A percentile compares a stretch with the other conserved stretches of the same genome.
These are phyloP conservation scores for Bidens hawaiensis DNA, from an alignment of 140 eudicot genomes.

Conservation along the genomic window DNA sequence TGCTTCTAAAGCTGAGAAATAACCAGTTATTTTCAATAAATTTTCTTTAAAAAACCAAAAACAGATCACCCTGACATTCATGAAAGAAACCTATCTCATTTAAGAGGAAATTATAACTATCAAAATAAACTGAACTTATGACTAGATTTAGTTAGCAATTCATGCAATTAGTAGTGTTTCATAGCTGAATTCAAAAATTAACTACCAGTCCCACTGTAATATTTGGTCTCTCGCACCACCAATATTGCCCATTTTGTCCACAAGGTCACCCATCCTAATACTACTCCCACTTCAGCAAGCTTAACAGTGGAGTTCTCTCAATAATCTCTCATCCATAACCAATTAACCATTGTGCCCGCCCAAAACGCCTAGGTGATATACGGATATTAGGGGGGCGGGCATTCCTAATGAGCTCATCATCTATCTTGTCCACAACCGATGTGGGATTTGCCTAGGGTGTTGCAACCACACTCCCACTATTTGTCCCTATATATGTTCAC, in stretches of 20 bases:
- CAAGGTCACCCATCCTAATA: too few species aligned
- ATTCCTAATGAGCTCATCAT: too few species aligned
- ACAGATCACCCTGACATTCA: not conserved
- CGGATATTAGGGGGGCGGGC: too few species aligned
- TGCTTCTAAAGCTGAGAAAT: not conserved
- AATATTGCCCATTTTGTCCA: too few species aligned
- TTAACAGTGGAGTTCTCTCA: too few species aligned
- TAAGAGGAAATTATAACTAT: constrained; percentile 1
- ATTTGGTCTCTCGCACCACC: too few species aligned
- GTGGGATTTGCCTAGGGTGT: too few species aligned
- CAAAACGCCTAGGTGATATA: too few species aligned
- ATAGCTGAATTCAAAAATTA: not conserved
- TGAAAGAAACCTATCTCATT: not conserved
- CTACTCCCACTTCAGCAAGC: too few species aligned
- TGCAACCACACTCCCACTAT: constrained; percentile 4
- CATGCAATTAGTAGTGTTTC: constrained; percentile 3
- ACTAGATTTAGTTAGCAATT: not conserved
- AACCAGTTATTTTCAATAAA: not conserved
- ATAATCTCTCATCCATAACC: too few species aligned
- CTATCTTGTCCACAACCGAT: too few species aligned
- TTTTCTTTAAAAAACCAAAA: not conserved
- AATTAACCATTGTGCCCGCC: too few species aligned
- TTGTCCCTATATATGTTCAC: not conserved
- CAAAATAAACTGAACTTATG: not conserved
- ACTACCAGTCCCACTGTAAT: not conserved